Base-by-base conservation (phyloP, 106 monocot species). In the Dendrobium officinale region DNA sequence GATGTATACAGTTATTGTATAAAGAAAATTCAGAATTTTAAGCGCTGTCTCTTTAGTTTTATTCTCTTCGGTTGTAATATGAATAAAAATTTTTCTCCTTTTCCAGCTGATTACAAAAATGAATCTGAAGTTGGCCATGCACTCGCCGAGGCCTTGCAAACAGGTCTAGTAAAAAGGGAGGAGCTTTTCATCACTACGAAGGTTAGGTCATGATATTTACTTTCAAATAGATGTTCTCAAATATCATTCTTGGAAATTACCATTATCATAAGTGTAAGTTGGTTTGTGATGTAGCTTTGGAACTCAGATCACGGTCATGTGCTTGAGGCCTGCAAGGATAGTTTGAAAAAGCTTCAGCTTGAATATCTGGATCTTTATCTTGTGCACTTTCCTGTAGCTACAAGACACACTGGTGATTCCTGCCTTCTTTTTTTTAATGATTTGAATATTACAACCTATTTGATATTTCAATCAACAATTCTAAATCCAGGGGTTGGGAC, bases 221-320 rank as follows among this genome's bases (percentile, higher is more conserved):
- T 18, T 54, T 55, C 19, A 72, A 51, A 9, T 18, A 24, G 5
- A 17, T 70, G 24, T 20, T 20, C 66, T 31, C 4, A 29, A 79
- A 40, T 58, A 6, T 82, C 24, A 76, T 42, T 73, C 1, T 55
- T 19, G n/a, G 5, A 51, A 77, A 74, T 41, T 42, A 37, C 56
- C 48, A 9, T 47, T 33, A 24, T 19, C 45, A 19, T 58, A 49
- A 10, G 80, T 31, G 24, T 58, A 49, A 10, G 80, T 31, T 51
- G 31, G n/a, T 55, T n/a, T 48, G n/a, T 68, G 61, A 72, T 41
- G 73, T 68, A 98, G 97, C 82, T 98, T 17, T 94, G 97, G 94
- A 98, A 92, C 83, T 98, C 97, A 18, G 97, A 98, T 83, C 94
- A 98, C 80, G 91, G 97, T 8, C 97, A 98, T 87, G 97, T 98